phyloP scores from a whole-genome alignment of 2,329 filamentous ascomycete genomes.

The Claviceps digitariae region DNA sequence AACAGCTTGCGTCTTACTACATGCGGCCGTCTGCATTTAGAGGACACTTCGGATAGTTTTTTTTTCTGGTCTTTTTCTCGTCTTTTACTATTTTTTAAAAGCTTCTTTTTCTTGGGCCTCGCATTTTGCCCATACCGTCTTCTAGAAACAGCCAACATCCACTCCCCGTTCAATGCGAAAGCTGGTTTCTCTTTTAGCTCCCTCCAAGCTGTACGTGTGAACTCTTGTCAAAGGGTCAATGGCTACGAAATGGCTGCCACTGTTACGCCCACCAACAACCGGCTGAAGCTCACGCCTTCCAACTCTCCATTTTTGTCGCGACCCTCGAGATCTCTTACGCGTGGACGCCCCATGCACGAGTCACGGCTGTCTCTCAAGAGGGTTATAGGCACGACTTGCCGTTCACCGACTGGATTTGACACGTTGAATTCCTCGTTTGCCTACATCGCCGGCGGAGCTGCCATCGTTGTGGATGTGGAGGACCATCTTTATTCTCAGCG shows the following conservation, averaged over 20 bases:
- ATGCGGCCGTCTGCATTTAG: neutral
- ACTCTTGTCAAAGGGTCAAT: conserved; percentile 26
- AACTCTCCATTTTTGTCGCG: conserved; percentile 58
- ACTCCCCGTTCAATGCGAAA: neutral
- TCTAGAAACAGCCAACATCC: neutral
- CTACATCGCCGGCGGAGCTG: conserved; percentile 84
- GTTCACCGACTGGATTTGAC: conserved; percentile 75
- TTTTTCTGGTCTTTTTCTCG: neutral
- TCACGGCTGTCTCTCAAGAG: conserved; percentile 60
- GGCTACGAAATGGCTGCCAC: conserved; percentile 41
- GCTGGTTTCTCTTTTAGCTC: neutral
- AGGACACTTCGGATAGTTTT: neutral
- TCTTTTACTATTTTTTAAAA: neutral
- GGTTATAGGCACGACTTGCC: conserved; percentile 84
- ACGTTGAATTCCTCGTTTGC: conserved; percentile 67
- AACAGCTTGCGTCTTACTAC: neutral
- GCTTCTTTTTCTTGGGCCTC: neutral
- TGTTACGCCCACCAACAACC: conserved; percentile 38
- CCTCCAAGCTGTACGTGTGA: conserved; percentile 1
- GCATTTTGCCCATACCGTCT: neutral
- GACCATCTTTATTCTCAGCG: conserved; percentile 58
- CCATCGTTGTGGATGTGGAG: conserved; percentile 74
- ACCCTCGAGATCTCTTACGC: conserved; percentile 48
- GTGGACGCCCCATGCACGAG: conserved; percentile 33
- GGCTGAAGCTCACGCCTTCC: conserved; percentile 59